Evolutionary conservation across 1,139 yeast species (phyloP), one percentile per base, ranked within the genome.

Genomic region (Kodamaea sp.): DNA sequence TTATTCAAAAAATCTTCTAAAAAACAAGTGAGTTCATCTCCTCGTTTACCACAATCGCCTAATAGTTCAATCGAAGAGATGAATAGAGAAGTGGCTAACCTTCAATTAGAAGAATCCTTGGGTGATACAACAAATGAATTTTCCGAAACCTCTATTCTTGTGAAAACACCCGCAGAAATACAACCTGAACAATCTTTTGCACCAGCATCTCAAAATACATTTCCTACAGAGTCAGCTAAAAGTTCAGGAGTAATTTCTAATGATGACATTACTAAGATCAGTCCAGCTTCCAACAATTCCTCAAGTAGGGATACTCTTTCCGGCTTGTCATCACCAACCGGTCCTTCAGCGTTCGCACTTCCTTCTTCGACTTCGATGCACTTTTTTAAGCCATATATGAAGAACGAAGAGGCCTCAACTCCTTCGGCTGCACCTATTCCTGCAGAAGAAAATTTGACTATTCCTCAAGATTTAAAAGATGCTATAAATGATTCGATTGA

Each of bases 301-400:
- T 15, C 20, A 15, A 15, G 20, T 15, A 15, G 20, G 20, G 20
- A 15, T 15, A 15, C 20, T 15, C 20, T 15, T 4, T 15, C 20
- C 3, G 20, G 20, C 20, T 15, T 15, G 20, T 15, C 20, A 20
- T 23, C 37, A 9, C 44, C 67, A 28, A 47, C 55, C 7, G 44
- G 55, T 32, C 75, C 65, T 2, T 55, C 68, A 22, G 70, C 76
- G 6, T 70, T 70, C 57, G 75, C 75, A 7, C 60, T 70, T 45
- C 76, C 76, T 4, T 65, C 73, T 2, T 69, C 75, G 2, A 67
- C 75, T 0, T 69, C 75, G 0, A 63, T 62, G 15, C 58, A 66
- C 37, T 70, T 68, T 47, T 70, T 70, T 55, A 67, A 66, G 38
- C 66, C 58, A n/a, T 53, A 46, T 32, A 11, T 49, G 58, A 7